Conservation (phyloP, 257 asterid genomes). For the Datura wrightii region DNA sequence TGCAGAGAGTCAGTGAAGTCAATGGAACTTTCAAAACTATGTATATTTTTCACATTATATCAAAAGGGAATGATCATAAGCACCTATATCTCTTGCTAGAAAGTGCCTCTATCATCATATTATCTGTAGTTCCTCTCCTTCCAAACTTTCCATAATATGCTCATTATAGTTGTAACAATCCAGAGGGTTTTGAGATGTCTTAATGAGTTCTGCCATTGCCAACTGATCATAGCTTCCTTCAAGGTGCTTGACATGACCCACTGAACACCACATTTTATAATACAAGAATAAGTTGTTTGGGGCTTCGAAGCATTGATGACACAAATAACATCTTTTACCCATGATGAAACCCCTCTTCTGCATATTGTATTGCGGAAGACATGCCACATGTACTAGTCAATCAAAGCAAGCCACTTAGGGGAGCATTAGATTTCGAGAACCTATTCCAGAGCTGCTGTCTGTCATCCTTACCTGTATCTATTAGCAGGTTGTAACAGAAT, state of each 20-base stretch:
- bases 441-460: conserved; percentile 5
- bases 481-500: not conserved
- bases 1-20: not conserved
- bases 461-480: not conserved
- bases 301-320: not conserved
- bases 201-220: not conserved
- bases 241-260: not conserved
- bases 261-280: not conserved
- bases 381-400: conserved; percentile 11
- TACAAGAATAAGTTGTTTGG: not conserved
- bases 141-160: not conserved
- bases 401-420: not conserved
- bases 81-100: not conserved
- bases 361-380: not conserved
- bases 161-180: not conserved
- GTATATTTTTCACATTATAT: not conserved
- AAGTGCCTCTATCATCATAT: not conserved
- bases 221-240: not conserved
- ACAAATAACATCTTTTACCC: not conserved
- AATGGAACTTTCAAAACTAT: not conserved
- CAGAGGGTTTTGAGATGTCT: not conserved
- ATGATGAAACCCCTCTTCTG: not conserved
- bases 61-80: not conserved
- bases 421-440: conserved; percentile 20
- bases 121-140: not conserved